Evolutionary conservation across 2,329 filamentous ascomycete genomes (phyloP), one percentile per base, ranked within the genome.

Genomic region (Lachnellula willkommii): DNA sequence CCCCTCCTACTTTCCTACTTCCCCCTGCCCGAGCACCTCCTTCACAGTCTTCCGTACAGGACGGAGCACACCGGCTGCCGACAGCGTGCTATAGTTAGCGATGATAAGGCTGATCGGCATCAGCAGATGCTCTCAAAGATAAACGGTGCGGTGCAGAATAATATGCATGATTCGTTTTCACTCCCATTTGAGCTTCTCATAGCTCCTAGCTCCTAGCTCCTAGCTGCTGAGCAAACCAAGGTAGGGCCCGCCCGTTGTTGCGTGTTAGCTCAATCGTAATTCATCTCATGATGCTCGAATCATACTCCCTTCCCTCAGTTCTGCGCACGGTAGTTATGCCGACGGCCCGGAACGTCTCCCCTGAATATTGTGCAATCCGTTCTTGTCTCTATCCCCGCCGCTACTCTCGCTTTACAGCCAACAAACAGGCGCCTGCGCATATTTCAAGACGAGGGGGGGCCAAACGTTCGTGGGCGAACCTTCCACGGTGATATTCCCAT

Each of bases 401-500:
- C 47, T 43, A 28, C 45, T n/a, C 43, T 54, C 52, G 46, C 40
- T 39, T 50, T 17, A 39, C 46, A 49, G 48, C 49, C 46, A 53
- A 40, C 52, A 57, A 48, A 55, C 43, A 50, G 37, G 50, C 54
- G 58, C 56, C 55, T 56, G 36, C 54, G 54, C 56, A 59, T 55
- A 50, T 51, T 52, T 40, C 46, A 50, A 22, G 24, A 26, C 47
- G 17, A 54, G 40, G 22, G 20, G 14, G 45, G 5, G 20, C 20
- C 14, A 17, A 24, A 12, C 36, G 6, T 24, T 52, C 20, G 37
- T 45, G 20, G 40, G 28, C 3, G n/a, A 3, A 15, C 26, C n/a
- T 22, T 47, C 14, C 24, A 32, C 14, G 14, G 22, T 15, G n/a
- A 17, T 32, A 15, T 22, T 14, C 20, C 22, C 22, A 12, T 3